A percentile compares a stretch with the other conserved stretches of the same genome.
Conservation (phyloP, 495 filamentous ascomycete genomes). For the Annulohypoxylon maeteangense region DNA sequence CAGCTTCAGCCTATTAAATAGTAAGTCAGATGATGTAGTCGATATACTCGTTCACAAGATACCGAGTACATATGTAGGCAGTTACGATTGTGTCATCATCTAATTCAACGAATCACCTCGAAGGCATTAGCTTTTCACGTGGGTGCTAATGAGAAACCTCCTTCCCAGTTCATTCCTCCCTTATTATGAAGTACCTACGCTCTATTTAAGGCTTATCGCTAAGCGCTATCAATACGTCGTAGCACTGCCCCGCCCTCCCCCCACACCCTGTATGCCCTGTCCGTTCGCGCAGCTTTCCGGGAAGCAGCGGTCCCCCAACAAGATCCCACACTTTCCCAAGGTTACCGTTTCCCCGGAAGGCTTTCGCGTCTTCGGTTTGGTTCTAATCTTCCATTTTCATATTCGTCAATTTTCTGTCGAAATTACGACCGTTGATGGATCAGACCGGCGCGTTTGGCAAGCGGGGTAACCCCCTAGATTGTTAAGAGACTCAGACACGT, state of each 20-base stretch:
- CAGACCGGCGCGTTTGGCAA: background rate
- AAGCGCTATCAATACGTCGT: conserved; percentile 23
- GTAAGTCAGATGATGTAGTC: conserved; percentile 29
- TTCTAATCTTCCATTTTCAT: background rate
- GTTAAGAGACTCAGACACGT: background rate
- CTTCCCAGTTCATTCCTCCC: background rate
- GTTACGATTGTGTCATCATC: conserved; percentile 27
- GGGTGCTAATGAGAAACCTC: background rate
- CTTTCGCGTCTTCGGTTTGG: background rate
- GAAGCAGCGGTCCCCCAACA: background rate
- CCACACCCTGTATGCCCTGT: background rate
- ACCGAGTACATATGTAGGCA: too few species aligned
- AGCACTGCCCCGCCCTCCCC: conserved; percentile 2
- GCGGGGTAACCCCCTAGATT: background rate
- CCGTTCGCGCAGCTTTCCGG: conserved; percentile 12
- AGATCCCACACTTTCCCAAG: background rate
- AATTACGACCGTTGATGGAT: background rate
- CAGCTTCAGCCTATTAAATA: background rate
- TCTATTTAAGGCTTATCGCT: conserved; percentile 21
- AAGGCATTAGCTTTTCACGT: conserved; percentile 9
- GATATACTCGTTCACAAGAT: conserved; percentile 26
- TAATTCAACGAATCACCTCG: conserved; percentile 11
- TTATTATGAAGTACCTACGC: background rate
- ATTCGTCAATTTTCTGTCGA: background rate
- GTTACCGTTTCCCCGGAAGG: background rate